Base-by-base conservation (phyloP, 352 stramenopile genomes). In the Blastocystis sp. region DNA sequence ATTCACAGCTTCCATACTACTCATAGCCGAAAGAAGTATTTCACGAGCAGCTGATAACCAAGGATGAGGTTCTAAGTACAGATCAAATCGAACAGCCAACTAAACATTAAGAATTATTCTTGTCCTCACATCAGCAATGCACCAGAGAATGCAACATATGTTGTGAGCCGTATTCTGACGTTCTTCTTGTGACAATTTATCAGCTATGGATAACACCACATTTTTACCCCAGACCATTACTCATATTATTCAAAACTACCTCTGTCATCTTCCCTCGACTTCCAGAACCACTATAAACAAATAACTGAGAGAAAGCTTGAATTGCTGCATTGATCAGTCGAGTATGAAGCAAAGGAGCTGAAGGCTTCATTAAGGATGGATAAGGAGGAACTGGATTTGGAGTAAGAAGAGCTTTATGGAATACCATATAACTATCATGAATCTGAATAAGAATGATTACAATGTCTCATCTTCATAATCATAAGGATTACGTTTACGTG, bases 391-490 rank as follows among this genome's bases (percentile, higher is more conserved):
- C 43, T 21, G 56, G 35, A 39, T 54, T 87, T 16, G 59, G 65
- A 0, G 65, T 77, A 1, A 42, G 24, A 12, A 78, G 21, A 21
- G 59, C 59, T 14, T 67, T 58, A 9, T 87, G 65, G 42, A 87
- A 78, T 5, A 78, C 14, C 21, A 77, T 6, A 51, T 87, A 87
- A 43, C 59, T 87, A 58, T 1, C 19, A 57, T 87, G 19, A 77
- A 39, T 12, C 5, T 0, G 1, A 37, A 3, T 1, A 21, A 21
- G 0, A 16, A 29, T 7, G 0, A 19, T 35, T 57, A 87, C 77
- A 87, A 87, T 27, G 77, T 74, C 29, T 77, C 59, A 61, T 87
- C 77, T 27, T 87, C 77, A 54, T 78, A 87, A 39, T 87, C 77
- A n/a, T 51, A 87, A 29, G 52, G 37, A 27, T 87, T 87, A n/a